Percentiles rank a stretch among this genome's conserved stretches.
phyloP scores from a whole-genome alignment of 306 rosid species.

The Mimosa pudica region DNA sequence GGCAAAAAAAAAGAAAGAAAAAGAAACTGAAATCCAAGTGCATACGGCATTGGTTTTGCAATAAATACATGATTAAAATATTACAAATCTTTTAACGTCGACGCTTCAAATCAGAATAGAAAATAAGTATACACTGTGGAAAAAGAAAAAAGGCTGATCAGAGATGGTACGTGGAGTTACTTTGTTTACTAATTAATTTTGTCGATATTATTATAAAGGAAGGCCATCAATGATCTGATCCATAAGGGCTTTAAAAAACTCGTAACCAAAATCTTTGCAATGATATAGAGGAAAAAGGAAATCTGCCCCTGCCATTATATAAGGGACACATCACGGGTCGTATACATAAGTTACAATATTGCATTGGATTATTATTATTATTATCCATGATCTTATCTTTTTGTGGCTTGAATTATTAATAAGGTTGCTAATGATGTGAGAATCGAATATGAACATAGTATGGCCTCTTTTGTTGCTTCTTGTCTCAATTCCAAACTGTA shows the following conservation, averaged over 20 bases:
- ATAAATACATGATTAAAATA: background rate
- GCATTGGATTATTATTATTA: background rate
- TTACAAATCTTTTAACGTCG: background rate
- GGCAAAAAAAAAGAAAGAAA: no score
- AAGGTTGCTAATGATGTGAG: background rate
- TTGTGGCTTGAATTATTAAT: background rate
- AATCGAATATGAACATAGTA: conserved; percentile 4
- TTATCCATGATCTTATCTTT: background rate
- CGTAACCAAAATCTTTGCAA: background rate
- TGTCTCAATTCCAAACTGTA: background rate
- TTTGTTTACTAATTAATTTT: background rate
- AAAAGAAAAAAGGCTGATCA: background rate
- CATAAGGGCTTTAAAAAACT: background rate
- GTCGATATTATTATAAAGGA: background rate
- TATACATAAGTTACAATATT: background rate
- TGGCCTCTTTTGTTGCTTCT: background rate
- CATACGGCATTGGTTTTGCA: background rate
- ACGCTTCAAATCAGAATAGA: background rate
- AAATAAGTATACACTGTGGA: background rate
- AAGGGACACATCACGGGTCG: background rate
- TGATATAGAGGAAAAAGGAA: conserved; percentile 1
- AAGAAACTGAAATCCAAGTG: background rate
- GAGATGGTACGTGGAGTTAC: background rate
- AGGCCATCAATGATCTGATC: background rate
- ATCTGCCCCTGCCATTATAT: background rate